Conservation (phyloP, 2,329 filamentous ascomycete species). For the Chaetomium sp. region DNA sequence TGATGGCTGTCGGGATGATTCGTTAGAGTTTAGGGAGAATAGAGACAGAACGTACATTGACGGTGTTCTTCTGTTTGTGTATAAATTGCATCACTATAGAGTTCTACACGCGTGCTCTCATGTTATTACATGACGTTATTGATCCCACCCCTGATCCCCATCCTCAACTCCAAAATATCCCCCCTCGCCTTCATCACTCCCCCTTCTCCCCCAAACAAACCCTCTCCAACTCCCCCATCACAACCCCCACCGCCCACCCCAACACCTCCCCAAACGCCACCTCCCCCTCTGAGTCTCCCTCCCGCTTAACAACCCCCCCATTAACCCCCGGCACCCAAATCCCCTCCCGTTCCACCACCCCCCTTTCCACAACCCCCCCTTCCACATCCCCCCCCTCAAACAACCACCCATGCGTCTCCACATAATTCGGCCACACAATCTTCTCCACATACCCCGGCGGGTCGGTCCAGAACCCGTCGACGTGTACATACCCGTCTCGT, state of each 20-base stretch:
- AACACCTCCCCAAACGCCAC: conserved; percentile 57
- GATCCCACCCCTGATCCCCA: too few relatives aligned
- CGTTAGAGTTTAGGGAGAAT: too few relatives aligned
- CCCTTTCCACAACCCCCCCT: conserved; percentile 42
- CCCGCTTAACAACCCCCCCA: not conserved
- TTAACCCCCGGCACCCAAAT: conserved; percentile 35
- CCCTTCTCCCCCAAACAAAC: conserved; percentile 9
- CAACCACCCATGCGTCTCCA: conserved; percentile 71
- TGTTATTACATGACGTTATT: too few relatives aligned
- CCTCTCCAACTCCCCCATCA: conserved; percentile 45
- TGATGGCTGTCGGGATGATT: not conserved
- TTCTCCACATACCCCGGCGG: conserved; percentile 90
- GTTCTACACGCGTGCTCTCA: not conserved
- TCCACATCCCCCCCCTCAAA: conserved; percentile 66
- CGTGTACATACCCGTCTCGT: conserved; percentile 69
- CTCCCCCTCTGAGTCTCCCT: conserved; percentile 31
- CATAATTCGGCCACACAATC: conserved; percentile 95
- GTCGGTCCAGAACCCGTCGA: conserved; percentile 91
- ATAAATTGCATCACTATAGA: too few relatives aligned
- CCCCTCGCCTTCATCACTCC: not conserved
- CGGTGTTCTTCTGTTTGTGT: not conserved
- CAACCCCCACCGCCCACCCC: conserved; percentile 59
- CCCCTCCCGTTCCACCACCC: conserved; percentile 32
- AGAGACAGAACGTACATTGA: not conserved
- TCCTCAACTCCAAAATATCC: too few relatives aligned